Base-by-base conservation (phyloP, 495 filamentous ascomycete species). In the Penicillium robsamsonii region DNA sequence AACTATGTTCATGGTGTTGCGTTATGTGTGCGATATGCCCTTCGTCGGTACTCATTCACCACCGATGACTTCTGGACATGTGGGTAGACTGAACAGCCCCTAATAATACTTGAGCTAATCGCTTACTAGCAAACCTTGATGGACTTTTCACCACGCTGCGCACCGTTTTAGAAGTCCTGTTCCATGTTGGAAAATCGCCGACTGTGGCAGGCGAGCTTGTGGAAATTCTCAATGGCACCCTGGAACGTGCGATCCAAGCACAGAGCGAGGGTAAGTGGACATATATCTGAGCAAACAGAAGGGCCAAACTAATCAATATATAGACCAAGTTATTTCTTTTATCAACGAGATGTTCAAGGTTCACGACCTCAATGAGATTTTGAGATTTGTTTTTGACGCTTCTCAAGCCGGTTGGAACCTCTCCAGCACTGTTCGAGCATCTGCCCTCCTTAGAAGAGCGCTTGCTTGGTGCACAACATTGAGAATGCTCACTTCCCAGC, bases 1-100 rank as follows among this genome's bases (percentile, higher is more conserved):
- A 88, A 89, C 55, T 70, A 65, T 25, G 50, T 89, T 1, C 93
- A 97, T 64, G 84, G 84, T n/a, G 69, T 71, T 38, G 63, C 81
- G 11, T 63, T 87, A 12, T 79, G 74, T 59, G 62, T 79, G 8
- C 79, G 76, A 47, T 81, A 81, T 55, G 60, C 82, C 12, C 59
- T 83, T 40, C 67, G 71, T 22, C 66, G 75, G 27, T 68, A 72
- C 50, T 68, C 67, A n/a, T 60, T 63, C 11, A 68, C 65, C 1
- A 66, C 70, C 0, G 48, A 70, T 45, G 61, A 59, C 11, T 63
- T 74, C 25, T 76, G 74, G 71, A 69, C n/a, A 0, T 57, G 46
- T 60, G 18, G 40, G 46, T 29, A n/a, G 30, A 18, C 46, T 62
- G 37, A 62, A 22, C 4, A 5, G 7, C 13, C 17, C 13, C 0